Evolutionary conservation across 164 flowering plant species (phyloP).

Genomic region (Chimonanthus praecox): DNA sequence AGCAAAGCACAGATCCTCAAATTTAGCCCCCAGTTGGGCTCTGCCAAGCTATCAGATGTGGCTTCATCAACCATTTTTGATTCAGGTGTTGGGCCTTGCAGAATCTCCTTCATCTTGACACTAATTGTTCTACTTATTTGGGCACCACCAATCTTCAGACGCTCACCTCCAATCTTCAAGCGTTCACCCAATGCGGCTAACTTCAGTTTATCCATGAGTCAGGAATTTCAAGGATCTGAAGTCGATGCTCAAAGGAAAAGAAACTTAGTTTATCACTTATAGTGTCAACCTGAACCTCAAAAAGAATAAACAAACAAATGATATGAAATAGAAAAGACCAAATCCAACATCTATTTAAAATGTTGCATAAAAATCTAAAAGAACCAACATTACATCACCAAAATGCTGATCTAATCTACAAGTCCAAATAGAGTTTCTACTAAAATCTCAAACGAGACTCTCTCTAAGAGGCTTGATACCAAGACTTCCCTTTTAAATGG

Average conservation of each 20-base stretch:
- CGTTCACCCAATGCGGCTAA: slow-evolving; percentile 33
- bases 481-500: too few species aligned
- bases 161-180: slow-evolving; percentile 32
- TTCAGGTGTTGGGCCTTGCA: slow-evolving; percentile 63
- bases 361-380: too few species aligned
- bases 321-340: too few species aligned
- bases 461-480: too few species aligned
- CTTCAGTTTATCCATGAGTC: slow-evolving; percentile 49
- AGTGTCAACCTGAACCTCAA: too few species aligned
- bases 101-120: slow-evolving; percentile 62
- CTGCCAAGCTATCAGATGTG: slow-evolving; percentile 50
- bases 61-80: slow-evolving; percentile 82
- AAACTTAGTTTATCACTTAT: too few species aligned
- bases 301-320: too few species aligned
- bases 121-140: slow-evolving; percentile 60
- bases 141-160: slow-evolving; percentile 55
- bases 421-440: too few species aligned
- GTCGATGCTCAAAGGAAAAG: background rate
- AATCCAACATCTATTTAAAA: too few species aligned
- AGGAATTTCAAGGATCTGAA: background rate
- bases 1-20: slow-evolving; percentile 68
- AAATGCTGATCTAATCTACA: too few species aligned
- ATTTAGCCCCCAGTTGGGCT: slow-evolving; percentile 80
- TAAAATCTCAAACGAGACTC: too few species aligned
- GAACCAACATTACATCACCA: too few species aligned